Evolutionary conservation across 75 land plant species (phyloP), one percentile per base, ranked within the genome.

Genomic region (Sequoia sempervirens): DNA sequence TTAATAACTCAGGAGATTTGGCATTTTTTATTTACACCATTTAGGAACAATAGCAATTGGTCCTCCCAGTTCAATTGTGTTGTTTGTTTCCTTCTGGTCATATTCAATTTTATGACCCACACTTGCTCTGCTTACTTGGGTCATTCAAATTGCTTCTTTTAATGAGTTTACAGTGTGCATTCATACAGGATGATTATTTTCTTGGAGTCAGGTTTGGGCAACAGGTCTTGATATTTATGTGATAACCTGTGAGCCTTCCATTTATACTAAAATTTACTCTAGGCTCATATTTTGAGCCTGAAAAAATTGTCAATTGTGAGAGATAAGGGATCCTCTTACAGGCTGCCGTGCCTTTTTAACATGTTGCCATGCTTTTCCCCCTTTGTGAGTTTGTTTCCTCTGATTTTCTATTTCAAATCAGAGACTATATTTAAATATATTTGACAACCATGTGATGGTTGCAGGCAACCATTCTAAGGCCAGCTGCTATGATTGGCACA

Each of bases 391-490:
- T 74, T 74, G 76, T 38, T 75, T 45, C 36, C 80, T 45, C 47
- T 78, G 30, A 23, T 78, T 45, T 78, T 3, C 30, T n/a, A 26
- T 76, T 78, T 10, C 50, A 78, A 43, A 43, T 40, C 50, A 2
- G 5, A 45, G 50, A 11, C 8, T 11, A 12, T 78, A 0, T 78
- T 45, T 13, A 11, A 18, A 78, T 43, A 20, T 43, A 78, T 78
- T 43, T 76, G 26, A 76, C 28, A 45, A 78, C 14, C 9, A 45
- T n/a, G 46, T 78, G 80, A 80, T 43, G n/a, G 41, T 50, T 81
- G 58, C 89, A 97, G 99, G 98, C 98, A 45, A 97, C 99, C 17
- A 87, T 97, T 82, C 85, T 97, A 90, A 96, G 85, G 85, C 94
- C 99, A 50, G 95, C 92, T 47, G 84, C 85, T 40, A 83, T 96